Evolutionary conservation across 306 rosid species (phyloP).

Genomic region (Betula pendula): DNA sequence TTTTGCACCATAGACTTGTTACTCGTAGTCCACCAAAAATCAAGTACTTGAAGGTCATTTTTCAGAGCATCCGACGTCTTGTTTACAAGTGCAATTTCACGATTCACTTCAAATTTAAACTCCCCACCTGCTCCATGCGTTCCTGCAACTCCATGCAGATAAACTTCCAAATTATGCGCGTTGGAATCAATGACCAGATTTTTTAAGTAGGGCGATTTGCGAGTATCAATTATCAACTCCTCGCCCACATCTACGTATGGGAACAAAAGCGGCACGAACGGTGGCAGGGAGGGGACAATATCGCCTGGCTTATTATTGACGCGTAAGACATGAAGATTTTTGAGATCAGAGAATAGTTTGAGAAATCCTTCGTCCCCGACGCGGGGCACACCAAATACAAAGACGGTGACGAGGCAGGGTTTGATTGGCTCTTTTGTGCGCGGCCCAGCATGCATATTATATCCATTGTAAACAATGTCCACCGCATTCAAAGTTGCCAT

Average conservation of each 20-base stretch:
- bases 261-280: constrained; percentile 19
- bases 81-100: constrained; percentile 58
- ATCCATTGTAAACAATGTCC: constrained; percentile 52
- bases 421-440: constrained; percentile 4
- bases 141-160: constrained; percentile 81
- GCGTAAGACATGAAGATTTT: constrained; percentile 44
- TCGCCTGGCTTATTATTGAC: constrained; percentile 46
- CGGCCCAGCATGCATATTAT: constrained; percentile 27
- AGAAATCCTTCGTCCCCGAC: constrained; percentile 50
- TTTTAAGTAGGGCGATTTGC: constrained; percentile 51
- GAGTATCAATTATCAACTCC: constrained; percentile 52
- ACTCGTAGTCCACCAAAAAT: constrained; percentile 47
- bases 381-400: constrained; percentile 55
- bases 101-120: constrained; percentile 52
- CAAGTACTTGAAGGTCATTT: constrained; percentile 53
- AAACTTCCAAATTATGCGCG: constrained; percentile 65
- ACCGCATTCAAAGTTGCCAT: constrained; percentile 58
- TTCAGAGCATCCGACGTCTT: constrained; percentile 40
- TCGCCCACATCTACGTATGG: constrained; percentile 56
- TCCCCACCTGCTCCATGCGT: constrained; percentile 51
- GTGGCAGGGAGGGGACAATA: constrained; percentile 39
- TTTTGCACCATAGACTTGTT: constrained; percentile 69
- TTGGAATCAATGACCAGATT: constrained; percentile 32
- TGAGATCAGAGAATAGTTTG: constrained; percentile 17
- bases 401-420: constrained; percentile 56